These are phyloP conservation scores for Aspergillus unguis DNA, from an alignment of 2,329 filamentous ascomycete genomes.

Conservation along the genomic window DNA sequence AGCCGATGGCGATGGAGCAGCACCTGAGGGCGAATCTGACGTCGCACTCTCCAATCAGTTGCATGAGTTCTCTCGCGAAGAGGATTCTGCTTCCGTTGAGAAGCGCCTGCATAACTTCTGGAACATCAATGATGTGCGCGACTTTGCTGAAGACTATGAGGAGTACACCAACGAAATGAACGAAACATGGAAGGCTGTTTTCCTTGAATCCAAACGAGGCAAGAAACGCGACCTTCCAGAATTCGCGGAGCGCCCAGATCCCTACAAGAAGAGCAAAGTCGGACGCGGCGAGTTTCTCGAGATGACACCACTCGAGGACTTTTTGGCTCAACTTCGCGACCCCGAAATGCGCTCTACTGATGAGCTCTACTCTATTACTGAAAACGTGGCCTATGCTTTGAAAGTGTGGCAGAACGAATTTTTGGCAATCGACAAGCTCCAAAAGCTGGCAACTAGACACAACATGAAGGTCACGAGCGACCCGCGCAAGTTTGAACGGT, in stretches of 20 bases:
- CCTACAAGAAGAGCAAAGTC: conserved; percentile 32
- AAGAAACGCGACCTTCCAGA: conserved; percentile 30
- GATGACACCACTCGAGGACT: conserved; percentile 34
- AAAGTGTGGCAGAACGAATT: conserved; percentile 60
- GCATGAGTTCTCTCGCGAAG: conserved; percentile 22
- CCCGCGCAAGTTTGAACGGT: conserved; percentile 51
- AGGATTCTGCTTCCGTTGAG: conserved; percentile 26
- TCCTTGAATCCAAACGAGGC: conserved; percentile 28
- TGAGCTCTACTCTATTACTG: conserved; percentile 55
- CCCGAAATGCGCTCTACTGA: conserved; percentile 46
- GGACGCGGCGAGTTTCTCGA: conserved; percentile 37
- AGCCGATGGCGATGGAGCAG: conserved; percentile 20
- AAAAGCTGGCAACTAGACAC: conserved; percentile 47
- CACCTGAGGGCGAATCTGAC: conserved; percentile 21
- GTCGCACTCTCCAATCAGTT: conserved; percentile 22
- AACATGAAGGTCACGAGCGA: conserved; percentile 49
- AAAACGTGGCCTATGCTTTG: conserved; percentile 52
- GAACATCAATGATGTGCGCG: conserved; percentile 36
- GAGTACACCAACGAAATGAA: conserved; percentile 29
- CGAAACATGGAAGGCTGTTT: conserved; percentile 31
- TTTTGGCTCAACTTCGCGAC: conserved; percentile 35
- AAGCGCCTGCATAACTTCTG: conserved; percentile 33
- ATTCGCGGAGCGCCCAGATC: conserved; percentile 26
- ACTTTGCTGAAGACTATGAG: conserved; percentile 35
- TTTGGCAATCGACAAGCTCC: conserved; percentile 49